Percentiles rank a stretch among this genome's conserved stretches.
Evolutionary conservation across 2,329 filamentous ascomycete species (phyloP).

Genomic region (Hymenoscyphus scutula): DNA sequence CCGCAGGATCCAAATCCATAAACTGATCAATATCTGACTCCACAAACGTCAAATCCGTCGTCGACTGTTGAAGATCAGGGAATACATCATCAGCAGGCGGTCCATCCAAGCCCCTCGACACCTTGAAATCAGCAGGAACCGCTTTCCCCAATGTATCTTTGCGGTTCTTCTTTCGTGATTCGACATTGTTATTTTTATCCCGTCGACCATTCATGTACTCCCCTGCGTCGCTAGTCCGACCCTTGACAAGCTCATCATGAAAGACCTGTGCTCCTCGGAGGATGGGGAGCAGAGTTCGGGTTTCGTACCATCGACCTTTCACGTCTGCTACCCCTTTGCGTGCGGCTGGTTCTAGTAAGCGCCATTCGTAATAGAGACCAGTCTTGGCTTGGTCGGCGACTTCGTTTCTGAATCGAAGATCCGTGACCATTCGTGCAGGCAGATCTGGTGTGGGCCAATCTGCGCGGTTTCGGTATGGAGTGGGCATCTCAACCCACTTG

Average conservation of each 20-base stretch:
- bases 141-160: conserved; percentile 36
- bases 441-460: conserved; percentile 44
- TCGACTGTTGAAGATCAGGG: conserved; percentile 24
- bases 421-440: conserved; percentile 43
- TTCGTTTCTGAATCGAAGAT: conserved; percentile 46
- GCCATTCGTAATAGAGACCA: conserved; percentile 34
- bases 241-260: conserved; percentile 34
- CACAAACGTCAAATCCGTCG: conserved; percentile 10
- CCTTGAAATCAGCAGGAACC: conserved; percentile 36
- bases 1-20: conserved; percentile 20
- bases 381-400: conserved; percentile 40
- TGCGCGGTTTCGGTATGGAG: conserved; percentile 36
- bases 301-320: conserved; percentile 62
- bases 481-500: conserved; percentile 43
- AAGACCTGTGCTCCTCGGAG: conserved; percentile 35
- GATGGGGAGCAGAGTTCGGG: conserved; percentile 46
- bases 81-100: conserved; percentile 30
- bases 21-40: conserved; percentile 20
- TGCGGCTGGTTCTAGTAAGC: conserved; percentile 32
- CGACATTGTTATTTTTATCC: conserved; percentile 36
- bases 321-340: conserved; percentile 44
- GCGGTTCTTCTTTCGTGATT: conserved; percentile 35
- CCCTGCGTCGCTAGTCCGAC: conserved; percentile 42
- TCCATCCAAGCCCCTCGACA: conserved; percentile 37
- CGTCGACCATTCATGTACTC: conserved; percentile 47